A percentile compares a stretch with the other conserved stretches of the same genome.
Evolutionary conservation across 257 asterid species (phyloP).

Genomic region (Penstemon newberryi): DNA sequence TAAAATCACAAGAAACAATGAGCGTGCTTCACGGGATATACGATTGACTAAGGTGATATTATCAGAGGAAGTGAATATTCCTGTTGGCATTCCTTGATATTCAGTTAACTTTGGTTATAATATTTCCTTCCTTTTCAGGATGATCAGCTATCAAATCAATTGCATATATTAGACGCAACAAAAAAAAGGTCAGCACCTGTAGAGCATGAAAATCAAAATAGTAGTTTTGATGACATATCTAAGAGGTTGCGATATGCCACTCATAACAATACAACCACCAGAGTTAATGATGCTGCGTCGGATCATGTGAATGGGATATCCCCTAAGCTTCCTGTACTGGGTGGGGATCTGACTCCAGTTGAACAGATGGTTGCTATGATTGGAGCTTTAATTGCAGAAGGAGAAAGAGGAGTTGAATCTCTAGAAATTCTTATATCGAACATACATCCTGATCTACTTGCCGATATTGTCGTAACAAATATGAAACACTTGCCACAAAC

Average conservation of each 20-base stretch:
- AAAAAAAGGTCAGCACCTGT: slow-evolving; percentile 65
- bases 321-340: slow-evolving; percentile 49
- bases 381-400: slow-evolving; percentile 94
- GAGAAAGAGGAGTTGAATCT: slow-evolving; percentile 88
- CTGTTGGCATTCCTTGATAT: slow-evolving; percentile 16
- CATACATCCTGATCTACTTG: slow-evolving; percentile 90
- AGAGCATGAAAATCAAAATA: slow-evolving; percentile 61
- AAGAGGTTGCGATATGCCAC: slow-evolving; percentile 69
- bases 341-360: slow-evolving; percentile 61
- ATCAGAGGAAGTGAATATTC: slow-evolving; percentile 1
- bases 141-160: slow-evolving; percentile 56
- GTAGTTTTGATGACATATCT: slow-evolving; percentile 41
- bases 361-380: slow-evolving; percentile 92
- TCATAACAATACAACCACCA: slow-evolving; percentile 38
- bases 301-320: slow-evolving; percentile 63
- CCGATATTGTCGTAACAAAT: slow-evolving; percentile 93
- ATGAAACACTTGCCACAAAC: slow-evolving; percentile 88
- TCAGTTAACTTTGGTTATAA: slow-evolving; percentile 16
- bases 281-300: slow-evolving; percentile 48
- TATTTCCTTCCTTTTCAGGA: slow-evolving; percentile 51
- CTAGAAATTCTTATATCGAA: slow-evolving; percentile 81
- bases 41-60: slow-evolving; percentile 64
- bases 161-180: slow-evolving; percentile 52
- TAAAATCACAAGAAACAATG: slow-evolving; percentile 77
- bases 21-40: slow-evolving; percentile 80